These are phyloP conservation scores for Monascus ruber DNA, from an alignment of 2,329 filamentous ascomycete species.

Conservation along the genomic window DNA sequence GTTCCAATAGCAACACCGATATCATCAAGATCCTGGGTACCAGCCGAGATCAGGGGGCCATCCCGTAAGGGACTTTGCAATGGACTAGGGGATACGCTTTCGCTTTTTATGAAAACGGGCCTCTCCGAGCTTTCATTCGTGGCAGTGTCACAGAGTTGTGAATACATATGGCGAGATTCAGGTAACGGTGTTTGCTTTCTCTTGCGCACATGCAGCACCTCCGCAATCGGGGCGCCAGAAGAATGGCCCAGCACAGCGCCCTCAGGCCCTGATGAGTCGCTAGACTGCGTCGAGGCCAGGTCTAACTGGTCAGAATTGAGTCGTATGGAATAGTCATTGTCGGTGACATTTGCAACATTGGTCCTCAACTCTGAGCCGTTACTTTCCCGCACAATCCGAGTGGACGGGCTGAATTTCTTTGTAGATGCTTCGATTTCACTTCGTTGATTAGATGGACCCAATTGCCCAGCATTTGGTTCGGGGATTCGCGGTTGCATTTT, in stretches of 20 bases:
- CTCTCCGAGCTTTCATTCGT: conserved; percentile 5
- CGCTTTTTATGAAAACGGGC: conserved; percentile 23
- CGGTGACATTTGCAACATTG: background rate
- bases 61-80: conserved; percentile 5
- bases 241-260: background rate
- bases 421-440: background rate
- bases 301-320: conserved; percentile 2
- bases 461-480: background rate
- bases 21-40: conserved; percentile 52
- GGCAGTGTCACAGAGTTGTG: background rate
- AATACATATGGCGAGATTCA: background rate
- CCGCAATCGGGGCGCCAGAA: conserved; percentile 1
- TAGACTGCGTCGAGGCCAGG: conserved; percentile 9
- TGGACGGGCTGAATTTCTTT: too few relatives aligned
- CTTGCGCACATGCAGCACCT: conserved; percentile 9
- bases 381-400: background rate
- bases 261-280: conserved; percentile 3
- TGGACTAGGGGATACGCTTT: conserved; percentile 24
- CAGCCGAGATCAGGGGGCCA: conserved; percentile 27
- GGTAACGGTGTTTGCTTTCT: conserved; percentile 7
- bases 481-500: background rate
- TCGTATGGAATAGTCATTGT: background rate
- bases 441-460: background rate
- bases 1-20: conserved; percentile 30
- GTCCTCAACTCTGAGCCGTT: background rate